phyloP scores from a whole-genome alignment of 345 rosid species.

The Aquilaria malaccensis region DNA sequence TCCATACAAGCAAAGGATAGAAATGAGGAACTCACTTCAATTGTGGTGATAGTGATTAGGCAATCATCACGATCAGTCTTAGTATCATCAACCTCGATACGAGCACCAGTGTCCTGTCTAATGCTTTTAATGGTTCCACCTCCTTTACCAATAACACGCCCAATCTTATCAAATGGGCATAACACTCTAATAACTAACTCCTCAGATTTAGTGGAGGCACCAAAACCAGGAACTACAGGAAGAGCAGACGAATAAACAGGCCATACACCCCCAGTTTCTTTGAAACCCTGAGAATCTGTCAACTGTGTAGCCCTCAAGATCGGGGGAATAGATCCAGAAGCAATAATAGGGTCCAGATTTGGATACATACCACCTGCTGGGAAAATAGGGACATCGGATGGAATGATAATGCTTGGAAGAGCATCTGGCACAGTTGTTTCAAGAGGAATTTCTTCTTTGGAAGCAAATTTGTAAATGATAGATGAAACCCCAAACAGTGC shows the following conservation, averaged over 20 bases:
- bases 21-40: conserved; percentile 40
- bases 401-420: conserved; percentile 76
- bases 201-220: conserved; percentile 46
- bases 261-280: conserved; percentile 56
- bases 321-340: conserved; percentile 57
- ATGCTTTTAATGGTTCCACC: conserved; percentile 84
- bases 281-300: conserved; percentile 64
- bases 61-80: conserved; percentile 66
- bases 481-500: conserved; percentile 83
- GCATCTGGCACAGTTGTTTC: conserved; percentile 62
- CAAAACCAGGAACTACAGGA: conserved; percentile 55
- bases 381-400: conserved; percentile 78
- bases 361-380: conserved; percentile 68
- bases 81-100: conserved; percentile 74
- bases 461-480: conserved; percentile 78
- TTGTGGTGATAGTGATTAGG: conserved; percentile 54
- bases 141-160: conserved; percentile 96
- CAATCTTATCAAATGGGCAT: conserved; percentile 77
- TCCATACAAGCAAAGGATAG: not conserved
- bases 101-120: conserved; percentile 89
- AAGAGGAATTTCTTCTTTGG: conserved; percentile 84
- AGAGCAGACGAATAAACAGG: conserved; percentile 68
- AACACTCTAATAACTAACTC: conserved; percentile 60
- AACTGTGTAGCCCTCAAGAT: conserved; percentile 54
- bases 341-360: conserved; percentile 46